Percentiles rank a stretch among this genome's conserved stretches.
phyloP scores from a whole-genome alignment of 768 basidiomycete species.

The Hericium coralloides region DNA sequence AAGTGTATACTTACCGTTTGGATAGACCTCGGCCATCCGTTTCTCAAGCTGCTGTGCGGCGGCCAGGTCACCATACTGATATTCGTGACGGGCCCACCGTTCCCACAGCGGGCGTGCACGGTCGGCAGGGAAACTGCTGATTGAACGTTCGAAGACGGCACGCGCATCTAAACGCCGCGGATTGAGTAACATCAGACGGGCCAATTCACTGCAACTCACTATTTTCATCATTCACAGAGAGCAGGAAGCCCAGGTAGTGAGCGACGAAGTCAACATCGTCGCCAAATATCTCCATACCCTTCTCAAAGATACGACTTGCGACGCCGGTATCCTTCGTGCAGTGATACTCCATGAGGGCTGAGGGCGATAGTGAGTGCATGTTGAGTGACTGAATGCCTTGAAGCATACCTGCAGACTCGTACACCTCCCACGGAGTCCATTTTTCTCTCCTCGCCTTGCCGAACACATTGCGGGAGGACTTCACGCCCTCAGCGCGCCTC shows the following conservation, averaged over 20 bases:
- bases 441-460: slow-evolving; percentile 69
- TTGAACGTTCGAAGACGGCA: slow-evolving; percentile 88
- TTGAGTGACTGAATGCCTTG: background rate
- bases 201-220: slow-evolving; percentile 39
- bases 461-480: slow-evolving; percentile 70
- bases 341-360: slow-evolving; percentile 94
- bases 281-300: slow-evolving; percentile 76
- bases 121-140: slow-evolving; percentile 67
- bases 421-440: slow-evolving; percentile 86
- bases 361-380: slow-evolving; percentile 5
- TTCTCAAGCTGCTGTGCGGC: slow-evolving; percentile 84
- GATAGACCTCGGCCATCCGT: slow-evolving; percentile 81
- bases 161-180: slow-evolving; percentile 63
- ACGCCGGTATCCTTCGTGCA: slow-evolving; percentile 69
- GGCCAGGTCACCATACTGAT: slow-evolving; percentile 88
- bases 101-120: slow-evolving; percentile 88
- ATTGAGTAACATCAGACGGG: slow-evolving; percentile 4
- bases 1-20: slow-evolving; percentile 48
- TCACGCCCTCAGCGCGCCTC: slow-evolving; percentile 79
- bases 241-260: slow-evolving; percentile 86
- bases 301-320: slow-evolving; percentile 88
- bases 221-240: slow-evolving; percentile 90
- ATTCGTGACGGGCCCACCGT: slow-evolving; percentile 92
- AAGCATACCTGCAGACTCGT: slow-evolving; percentile 77
- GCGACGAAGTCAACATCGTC: slow-evolving; percentile 81